Conservation (phyloP, 2,329 filamentous ascomycete genomes). For the Penicillium sp. region DNA sequence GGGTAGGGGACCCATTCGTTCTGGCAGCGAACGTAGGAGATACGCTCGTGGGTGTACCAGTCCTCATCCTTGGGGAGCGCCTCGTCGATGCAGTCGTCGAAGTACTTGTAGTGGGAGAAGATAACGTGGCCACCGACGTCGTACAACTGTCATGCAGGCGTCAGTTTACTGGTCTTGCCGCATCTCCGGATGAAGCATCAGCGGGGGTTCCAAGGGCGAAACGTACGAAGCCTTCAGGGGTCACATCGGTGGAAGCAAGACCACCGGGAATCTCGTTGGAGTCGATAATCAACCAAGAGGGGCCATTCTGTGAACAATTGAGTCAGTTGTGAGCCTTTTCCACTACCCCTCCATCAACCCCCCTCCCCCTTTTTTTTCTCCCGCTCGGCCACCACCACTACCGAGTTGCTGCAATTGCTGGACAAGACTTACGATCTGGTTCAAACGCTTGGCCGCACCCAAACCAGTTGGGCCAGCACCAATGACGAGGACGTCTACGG, state of each 20-base stretch:
- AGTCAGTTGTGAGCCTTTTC: conserved; percentile 20
- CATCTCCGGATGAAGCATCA: too few species aligned
- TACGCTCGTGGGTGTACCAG: conserved; percentile 97
- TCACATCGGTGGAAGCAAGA: conserved; percentile 91
- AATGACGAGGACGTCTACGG: conserved; percentile 96
- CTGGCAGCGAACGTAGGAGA: conserved; percentile 98
- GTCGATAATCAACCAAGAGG: conserved; percentile 96
- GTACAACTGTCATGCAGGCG: conserved; percentile 69
- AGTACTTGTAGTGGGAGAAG: conserved; percentile 99
- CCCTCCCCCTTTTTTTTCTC: conserved; percentile 17
- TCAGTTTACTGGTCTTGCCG: conserved; percentile 11
- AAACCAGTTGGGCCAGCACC: conserved; percentile 96
- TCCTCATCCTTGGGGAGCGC: conserved; percentile 89
- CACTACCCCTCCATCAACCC: conserved; percentile 17
- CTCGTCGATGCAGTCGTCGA: conserved; percentile 97
- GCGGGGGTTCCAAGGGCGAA: conserved; percentile 1
- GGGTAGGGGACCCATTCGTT: conserved; percentile 95
- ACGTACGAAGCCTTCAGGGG: conserved; percentile 95
- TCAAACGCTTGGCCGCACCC: conserved; percentile 94
- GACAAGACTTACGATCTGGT: conserved; percentile 74
- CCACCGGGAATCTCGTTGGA: conserved; percentile 88
- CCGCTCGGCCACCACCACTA: conserved; percentile 5
- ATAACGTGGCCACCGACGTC: conserved; percentile 98
- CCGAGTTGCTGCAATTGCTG: not conserved
- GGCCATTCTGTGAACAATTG: conserved; percentile 63